Evolutionary conservation across 108 stramenopile genomes (phyloP).

Genomic region (Fragilariopsis cylindrus): DNA sequence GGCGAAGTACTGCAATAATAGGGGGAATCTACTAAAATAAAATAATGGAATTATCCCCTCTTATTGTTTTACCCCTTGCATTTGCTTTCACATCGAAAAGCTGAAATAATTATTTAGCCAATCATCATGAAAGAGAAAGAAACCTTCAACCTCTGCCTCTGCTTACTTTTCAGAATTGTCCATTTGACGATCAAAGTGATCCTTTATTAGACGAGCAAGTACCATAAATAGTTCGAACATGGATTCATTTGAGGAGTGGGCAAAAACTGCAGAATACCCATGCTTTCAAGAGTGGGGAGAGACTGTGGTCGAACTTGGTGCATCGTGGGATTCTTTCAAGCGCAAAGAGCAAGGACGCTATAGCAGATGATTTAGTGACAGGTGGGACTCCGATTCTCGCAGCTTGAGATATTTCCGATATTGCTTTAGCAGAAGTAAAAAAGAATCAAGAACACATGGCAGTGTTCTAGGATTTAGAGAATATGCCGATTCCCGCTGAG

Average conservation of each 20-base stretch:
- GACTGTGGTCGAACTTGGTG: conserved; percentile 24
- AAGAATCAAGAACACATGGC: conserved; percentile 19
- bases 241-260: conserved; percentile 45
- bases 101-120: too few species aligned
- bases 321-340: conserved; percentile 47
- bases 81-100: too few species aligned
- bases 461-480: conserved; percentile 52
- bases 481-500: conserved; percentile 33
- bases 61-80: too few species aligned
- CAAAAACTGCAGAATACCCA: conserved; percentile 15
- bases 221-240: too few species aligned
- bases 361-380: conserved; percentile 21
- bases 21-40: too few species aligned
- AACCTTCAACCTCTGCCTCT: too few species aligned
- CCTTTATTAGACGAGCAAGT: too few species aligned
- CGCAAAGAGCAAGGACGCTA: conserved; percentile 22
- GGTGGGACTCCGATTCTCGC: conserved; percentile 44
- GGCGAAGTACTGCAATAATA: too few species aligned
- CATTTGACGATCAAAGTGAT: too few species aligned
- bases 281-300: conserved; percentile 30
- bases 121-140: too few species aligned
- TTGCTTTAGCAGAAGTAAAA: conserved; percentile 13
- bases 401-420: conserved; percentile 34
- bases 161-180: too few species aligned
- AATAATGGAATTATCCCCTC: not conserved